Conservation (phyloP, 1,284 basidiomycete genomes). For the Phlebopus sp. region DNA sequence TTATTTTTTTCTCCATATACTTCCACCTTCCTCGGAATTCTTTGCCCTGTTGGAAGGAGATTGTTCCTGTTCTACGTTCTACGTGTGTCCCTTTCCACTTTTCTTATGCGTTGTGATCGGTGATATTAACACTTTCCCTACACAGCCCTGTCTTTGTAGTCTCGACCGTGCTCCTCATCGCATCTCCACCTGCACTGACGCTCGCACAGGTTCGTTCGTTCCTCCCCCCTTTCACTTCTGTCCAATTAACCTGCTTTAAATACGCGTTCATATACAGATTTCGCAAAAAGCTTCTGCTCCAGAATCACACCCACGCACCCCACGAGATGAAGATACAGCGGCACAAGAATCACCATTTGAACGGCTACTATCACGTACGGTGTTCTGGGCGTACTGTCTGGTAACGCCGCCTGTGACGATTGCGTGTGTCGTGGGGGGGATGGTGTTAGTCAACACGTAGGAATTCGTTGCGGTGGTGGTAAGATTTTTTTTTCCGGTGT, state of each 20-base stretch:
- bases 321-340: constrained; percentile 56
- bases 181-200: constrained; percentile 80
- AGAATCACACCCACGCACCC: constrained; percentile 30
- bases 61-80: neutral
- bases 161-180: constrained; percentile 70
- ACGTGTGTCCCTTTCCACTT: constrained; percentile 10
- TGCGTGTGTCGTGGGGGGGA: constrained; percentile 69
- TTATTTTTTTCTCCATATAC: neutral
- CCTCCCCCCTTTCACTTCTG: neutral
- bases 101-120: constrained; percentile 5
- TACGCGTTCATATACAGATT: constrained; percentile 48
- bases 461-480: too few relatives aligned
- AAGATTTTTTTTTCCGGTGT: too few relatives aligned
- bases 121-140: constrained; percentile 16
- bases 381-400: constrained; percentile 82
- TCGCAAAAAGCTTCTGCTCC: constrained; percentile 64
- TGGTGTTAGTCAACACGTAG: constrained; percentile 53
- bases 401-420: constrained; percentile 82
- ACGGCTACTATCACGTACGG: constrained; percentile 78
- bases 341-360: constrained; percentile 55
- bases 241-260: neutral
- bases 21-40: too few relatives aligned
- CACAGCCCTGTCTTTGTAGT: constrained; percentile 80
- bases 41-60: too few relatives aligned
- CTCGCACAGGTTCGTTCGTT: constrained; percentile 61